phyloP scores from a whole-genome alignment of 371 early-diverging fungal genomes.

The Batkoa obscura region DNA sequence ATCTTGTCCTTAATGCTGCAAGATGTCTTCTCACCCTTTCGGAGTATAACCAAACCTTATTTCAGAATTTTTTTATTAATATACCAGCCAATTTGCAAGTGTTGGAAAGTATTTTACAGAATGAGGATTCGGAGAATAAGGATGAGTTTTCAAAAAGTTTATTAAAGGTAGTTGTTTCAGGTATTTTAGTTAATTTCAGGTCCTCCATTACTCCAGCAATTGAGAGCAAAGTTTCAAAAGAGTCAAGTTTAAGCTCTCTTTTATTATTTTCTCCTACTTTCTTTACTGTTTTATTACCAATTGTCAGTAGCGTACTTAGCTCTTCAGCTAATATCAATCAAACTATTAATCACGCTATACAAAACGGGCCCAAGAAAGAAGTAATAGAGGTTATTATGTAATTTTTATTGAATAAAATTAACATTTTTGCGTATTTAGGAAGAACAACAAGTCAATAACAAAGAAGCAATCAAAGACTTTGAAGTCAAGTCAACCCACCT shows the following conservation, averaged over 20 bases:
- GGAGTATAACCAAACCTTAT: slow-evolving; percentile 47
- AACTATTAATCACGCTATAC: neutral
- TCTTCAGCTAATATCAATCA: neutral
- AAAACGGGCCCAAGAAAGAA: neutral
- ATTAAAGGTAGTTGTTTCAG: neutral
- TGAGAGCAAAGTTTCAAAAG: neutral
- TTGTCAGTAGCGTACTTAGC: neutral
- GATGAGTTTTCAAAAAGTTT: neutral
- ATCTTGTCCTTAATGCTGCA: slow-evolving; percentile 46
- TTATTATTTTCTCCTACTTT: neutral
- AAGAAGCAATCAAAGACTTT: neutral
- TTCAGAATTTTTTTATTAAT: slow-evolving; percentile 21
- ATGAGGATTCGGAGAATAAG: too few species aligned
- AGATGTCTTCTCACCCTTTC: slow-evolving; percentile 70
- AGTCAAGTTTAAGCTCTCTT: neutral
- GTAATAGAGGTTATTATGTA: neutral
- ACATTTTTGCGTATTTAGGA: too few species aligned
- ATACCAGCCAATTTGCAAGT: neutral
- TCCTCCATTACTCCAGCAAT: neutral
- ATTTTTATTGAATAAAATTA: too few species aligned
- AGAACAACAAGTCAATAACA: neutral
- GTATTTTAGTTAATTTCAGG: neutral
- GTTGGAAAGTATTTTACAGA: neutral
- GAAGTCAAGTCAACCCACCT: slow-evolving; percentile 7
- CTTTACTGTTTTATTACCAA: neutral